Base-by-base conservation (phyloP, 495 filamentous ascomycete genomes). In the Eremomyces bilateralis region DNA sequence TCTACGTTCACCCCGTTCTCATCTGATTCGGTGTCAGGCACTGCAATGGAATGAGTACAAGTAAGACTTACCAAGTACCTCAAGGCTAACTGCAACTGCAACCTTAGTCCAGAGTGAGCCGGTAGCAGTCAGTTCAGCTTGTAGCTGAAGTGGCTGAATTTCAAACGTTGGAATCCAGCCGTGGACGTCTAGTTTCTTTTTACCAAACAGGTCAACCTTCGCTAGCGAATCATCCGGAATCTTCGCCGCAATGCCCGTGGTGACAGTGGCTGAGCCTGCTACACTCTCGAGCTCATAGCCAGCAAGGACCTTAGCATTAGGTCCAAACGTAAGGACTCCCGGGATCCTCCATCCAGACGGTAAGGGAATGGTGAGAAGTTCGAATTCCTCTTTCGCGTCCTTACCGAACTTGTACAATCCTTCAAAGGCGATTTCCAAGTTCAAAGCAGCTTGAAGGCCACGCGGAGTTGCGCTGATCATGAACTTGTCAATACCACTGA, bases 141-240 rank as follows among this genome's bases (percentile, higher is more conserved):
- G n/a, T n/a, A n/a, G n/a, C n/a, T n/a, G n/a, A n/a, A n/a, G 5
- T 22, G 33, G 33, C 18, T 35, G 4, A 3, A 22, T 25, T 12
- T 21, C 17, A 15, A 35, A 35, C 5, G 4, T 25, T 5, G 33
- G 33, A 12, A 35, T 35, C 33, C 33, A 35, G 4, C 33, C 33
- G 13, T 24, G 17, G 16, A 35, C 18, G 6, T 35, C 33, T 13
- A 35, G 2, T 2, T 4, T 4, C 6, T 21, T 21, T 2, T 35
- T 35, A 3, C 18, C 33, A 24, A 35, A 35, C 4, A 35, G 5
- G 12, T 35, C 33, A 15, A 25, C 33, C 18, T 24, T 35, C 3
- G 33, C 33, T 11, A 35, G 2, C 3, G 33, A 35, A 15, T 25
- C 21, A 15, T 35, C 33, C 2, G 33, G 33, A 4, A 35, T 35